These are phyloP conservation scores for Phoenix roebelenii DNA, from an alignment of 176 grass and related monocot species.

Conservation along the genomic window DNA sequence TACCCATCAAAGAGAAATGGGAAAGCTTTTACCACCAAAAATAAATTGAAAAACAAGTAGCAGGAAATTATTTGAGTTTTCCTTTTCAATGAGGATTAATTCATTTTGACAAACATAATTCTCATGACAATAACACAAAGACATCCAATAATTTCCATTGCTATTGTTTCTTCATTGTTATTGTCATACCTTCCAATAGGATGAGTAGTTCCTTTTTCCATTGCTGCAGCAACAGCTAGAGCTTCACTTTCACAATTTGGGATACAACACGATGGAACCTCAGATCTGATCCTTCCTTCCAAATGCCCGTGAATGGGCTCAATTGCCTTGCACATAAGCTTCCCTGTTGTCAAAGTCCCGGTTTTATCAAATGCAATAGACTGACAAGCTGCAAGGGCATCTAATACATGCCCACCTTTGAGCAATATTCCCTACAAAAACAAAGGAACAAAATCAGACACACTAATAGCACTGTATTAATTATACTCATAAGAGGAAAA, in stretches of 20 bases:
- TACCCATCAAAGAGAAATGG: too few relatives aligned
- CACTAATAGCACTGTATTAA: background rate
- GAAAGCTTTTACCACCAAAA: too few relatives aligned
- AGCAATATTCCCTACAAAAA: constrained; percentile 83
- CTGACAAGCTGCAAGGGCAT: constrained; percentile 82
- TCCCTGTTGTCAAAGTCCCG: constrained; percentile 90
- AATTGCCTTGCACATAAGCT: constrained; percentile 91
- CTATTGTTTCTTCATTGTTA: too few relatives aligned
- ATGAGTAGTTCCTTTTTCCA: constrained; percentile 97
- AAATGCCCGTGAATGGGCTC: constrained; percentile 94
- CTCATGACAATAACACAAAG: too few relatives aligned
- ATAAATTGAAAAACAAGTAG: too few relatives aligned
- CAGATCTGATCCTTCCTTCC: constrained; percentile 22
- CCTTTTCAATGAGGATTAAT: too few relatives aligned
- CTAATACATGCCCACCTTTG: constrained; percentile 93
- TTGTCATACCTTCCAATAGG: constrained; percentile 78
- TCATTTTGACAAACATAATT: too few relatives aligned
- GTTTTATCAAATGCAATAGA: constrained; percentile 99
- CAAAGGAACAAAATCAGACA: background rate
- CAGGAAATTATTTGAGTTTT: too few relatives aligned
- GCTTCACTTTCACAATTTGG: constrained; percentile 98
- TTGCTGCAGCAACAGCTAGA: constrained; percentile 91
- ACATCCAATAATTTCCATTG: too few relatives aligned
- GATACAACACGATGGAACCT: constrained; percentile 50
- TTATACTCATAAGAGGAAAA: too few relatives aligned